These are phyloP conservation scores for Aureobasidium namibiae DNA, from an alignment of 2,329 filamentous ascomycete genomes.

Conservation along the genomic window DNA sequence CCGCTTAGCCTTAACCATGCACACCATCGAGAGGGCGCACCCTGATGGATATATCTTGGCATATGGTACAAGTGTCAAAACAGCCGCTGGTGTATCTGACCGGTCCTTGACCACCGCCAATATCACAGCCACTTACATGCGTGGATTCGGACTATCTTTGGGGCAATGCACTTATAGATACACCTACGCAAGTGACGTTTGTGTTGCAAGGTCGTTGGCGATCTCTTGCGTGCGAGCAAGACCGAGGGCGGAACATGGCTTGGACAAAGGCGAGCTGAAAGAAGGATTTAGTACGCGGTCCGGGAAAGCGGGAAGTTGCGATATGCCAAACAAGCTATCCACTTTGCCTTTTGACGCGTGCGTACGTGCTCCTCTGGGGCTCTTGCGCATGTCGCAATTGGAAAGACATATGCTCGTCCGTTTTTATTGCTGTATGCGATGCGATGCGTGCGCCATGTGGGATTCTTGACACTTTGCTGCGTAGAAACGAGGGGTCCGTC, in stretches of 20 bases:
- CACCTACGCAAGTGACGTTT: constrained; percentile 1
- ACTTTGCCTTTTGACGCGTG: background rate
- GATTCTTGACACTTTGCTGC: too few species aligned
- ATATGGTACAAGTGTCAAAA: background rate
- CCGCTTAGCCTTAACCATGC: background rate
- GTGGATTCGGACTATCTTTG: background rate
- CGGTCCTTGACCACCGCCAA: background rate
- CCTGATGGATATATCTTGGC: background rate
- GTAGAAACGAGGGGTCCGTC: too few species aligned
- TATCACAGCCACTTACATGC: background rate
- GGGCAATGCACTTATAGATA: background rate
- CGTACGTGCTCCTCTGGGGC: background rate
- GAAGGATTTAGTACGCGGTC: background rate
- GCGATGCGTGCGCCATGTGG: too few species aligned
- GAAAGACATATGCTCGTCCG: background rate
- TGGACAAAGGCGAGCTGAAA: constrained; percentile 1
- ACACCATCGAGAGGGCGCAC: background rate
- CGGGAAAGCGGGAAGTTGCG: background rate
- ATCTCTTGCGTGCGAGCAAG: background rate
- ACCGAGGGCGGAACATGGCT: background rate
- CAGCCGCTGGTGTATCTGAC: background rate
- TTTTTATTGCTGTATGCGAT: background rate
- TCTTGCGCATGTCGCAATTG: too few species aligned
- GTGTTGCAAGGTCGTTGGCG: background rate
- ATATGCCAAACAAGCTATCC: background rate